Base-by-base conservation (phyloP, 345 rosid genomes). In the Streptanthus diversifolius region DNA sequence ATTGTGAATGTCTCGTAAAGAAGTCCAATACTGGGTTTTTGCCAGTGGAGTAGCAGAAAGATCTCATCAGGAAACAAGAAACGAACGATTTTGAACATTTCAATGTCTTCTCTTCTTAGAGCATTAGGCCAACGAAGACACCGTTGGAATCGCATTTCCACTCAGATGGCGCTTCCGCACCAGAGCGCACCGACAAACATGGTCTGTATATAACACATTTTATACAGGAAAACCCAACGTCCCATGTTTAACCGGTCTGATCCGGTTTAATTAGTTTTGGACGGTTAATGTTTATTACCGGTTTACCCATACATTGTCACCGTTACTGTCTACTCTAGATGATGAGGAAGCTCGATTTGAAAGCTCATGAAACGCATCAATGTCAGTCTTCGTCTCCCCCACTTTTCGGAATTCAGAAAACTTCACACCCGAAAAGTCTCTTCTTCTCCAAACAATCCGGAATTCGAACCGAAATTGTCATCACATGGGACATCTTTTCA, bases 341-440 rank as follows among this genome's bases (percentile, higher is more conserved):
- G 45, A 52, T 40, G 68, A 62, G 15, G 55, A 68, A 13, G 79
- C 19, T 61, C 40, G 58, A 44, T 43, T 43, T 60, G 58, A 44
- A 68, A 75, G 74, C 80, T 76, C 71, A 85, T 86, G 89, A 86
- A 78, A 77, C 60, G 77, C 52, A 33, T 80, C 69, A 44, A 53
- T 52, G 35, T 81, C 67, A 40, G 21, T 66, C 62, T 35, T 41
- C 68, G 65, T 72, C 78, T 57, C 77, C 81, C 80, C 78, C 60
- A 52, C 63, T 77, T 76, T 62, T 68, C 66, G 5, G 36, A 72
- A 18, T 24, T 75, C 41, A 70, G 72, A 33, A 51, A 19, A 13
- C 39, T 56, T 9, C 76, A 76, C 40, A n/a, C 53, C 22, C 48
- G 68, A 19, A 56, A 36, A 12, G 0, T 76, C 8, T 37, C 63